These are phyloP conservation scores for Pittosporum tobira DNA, from an alignment of 129 eudicot genomes.

Conservation along the genomic window DNA sequence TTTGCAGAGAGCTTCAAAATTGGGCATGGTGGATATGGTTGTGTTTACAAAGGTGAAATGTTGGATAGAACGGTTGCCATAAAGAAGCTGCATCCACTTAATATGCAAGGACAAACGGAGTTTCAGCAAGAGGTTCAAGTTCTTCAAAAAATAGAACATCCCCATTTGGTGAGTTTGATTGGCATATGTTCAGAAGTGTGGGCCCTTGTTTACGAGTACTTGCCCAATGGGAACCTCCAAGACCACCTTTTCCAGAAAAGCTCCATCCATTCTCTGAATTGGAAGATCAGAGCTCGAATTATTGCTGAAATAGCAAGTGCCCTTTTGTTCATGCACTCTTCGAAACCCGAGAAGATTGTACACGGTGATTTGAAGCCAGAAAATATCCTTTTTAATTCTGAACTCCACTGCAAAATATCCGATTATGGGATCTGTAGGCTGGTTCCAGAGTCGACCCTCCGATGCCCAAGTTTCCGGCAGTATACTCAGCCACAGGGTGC, in stretches of 20 bases:
- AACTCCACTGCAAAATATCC: slow-evolving; percentile 49
- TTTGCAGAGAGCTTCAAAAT: slow-evolving; percentile 66
- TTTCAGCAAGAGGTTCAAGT: slow-evolving; percentile 53
- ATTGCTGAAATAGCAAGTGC: slow-evolving; percentile 62
- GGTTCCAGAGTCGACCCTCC: slow-evolving; percentile 33
- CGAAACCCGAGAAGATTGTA: slow-evolving; percentile 38
- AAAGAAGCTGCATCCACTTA: slow-evolving; percentile 47
- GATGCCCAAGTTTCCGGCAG: slow-evolving; percentile 59
- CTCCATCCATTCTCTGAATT: slow-evolving; percentile 30
- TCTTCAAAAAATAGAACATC: slow-evolving; percentile 54
- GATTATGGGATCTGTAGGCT: slow-evolving; percentile 50
- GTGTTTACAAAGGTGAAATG: slow-evolving; percentile 74
- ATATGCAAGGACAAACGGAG: slow-evolving; percentile 47
- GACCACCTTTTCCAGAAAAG: slow-evolving; percentile 26
- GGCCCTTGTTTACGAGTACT: slow-evolving; percentile 65
- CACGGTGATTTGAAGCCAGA: slow-evolving; percentile 75
- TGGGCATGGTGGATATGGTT: slow-evolving; percentile 41
- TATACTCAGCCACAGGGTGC: slow-evolving; percentile 35
- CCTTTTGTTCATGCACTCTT: slow-evolving; percentile 60
- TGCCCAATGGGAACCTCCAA: slow-evolving; percentile 44
- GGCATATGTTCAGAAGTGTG: slow-evolving; percentile 66
- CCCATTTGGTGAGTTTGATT: slow-evolving; percentile 48
- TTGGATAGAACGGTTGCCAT: slow-evolving; percentile 55
- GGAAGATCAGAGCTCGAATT: slow-evolving; percentile 60
- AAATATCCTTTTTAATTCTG: slow-evolving; percentile 49